These are phyloP conservation scores for Umbilicus rupestris DNA, from an alignment of 164 flowering plant genomes.

Conservation along the genomic window DNA sequence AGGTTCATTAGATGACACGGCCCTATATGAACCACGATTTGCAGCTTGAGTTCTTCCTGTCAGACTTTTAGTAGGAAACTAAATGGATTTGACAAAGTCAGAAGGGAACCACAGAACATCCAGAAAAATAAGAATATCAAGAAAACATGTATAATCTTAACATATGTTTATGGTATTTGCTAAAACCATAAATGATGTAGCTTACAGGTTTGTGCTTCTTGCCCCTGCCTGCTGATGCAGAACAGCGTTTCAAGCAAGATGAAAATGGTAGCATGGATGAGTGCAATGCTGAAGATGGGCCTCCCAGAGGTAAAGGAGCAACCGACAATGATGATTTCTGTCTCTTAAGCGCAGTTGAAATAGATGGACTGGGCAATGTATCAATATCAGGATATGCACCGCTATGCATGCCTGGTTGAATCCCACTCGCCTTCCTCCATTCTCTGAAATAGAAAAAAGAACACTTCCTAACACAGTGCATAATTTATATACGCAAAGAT, in stretches of 20 bases:
- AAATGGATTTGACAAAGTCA: conserved; percentile 20
- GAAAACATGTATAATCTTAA: neutral
- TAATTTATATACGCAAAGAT: neutral
- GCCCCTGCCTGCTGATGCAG: conserved; percentile 25
- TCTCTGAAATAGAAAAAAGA: conserved; percentile 22
- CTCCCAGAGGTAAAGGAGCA: conserved; percentile 29
- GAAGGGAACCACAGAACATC: neutral
- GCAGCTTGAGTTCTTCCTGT: conserved; percentile 23
- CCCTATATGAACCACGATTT: conserved; percentile 33
- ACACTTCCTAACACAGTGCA: conserved; percentile 8
- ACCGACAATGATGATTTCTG: conserved; percentile 36
- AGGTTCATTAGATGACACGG: conserved; percentile 37
- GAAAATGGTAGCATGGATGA: conserved; percentile 29
- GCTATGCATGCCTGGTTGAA: conserved; percentile 24
- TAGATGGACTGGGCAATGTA: conserved; percentile 32
- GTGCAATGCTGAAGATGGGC: conserved; percentile 33
- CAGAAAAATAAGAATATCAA: neutral
- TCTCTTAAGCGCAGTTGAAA: conserved; percentile 36
- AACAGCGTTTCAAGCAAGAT: conserved; percentile 30
- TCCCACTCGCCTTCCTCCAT: conserved; percentile 35
- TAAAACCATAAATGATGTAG: neutral
- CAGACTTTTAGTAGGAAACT: conserved; percentile 26
- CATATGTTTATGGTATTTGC: neutral
- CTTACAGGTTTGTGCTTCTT: conserved; percentile 41
- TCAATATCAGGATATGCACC: conserved; percentile 26